A percentile compares a stretch with the other conserved stretches of the same genome.
phyloP scores from a whole-genome alignment of 495 filamentous ascomycete species.

The Cladorrhinum samala region DNA sequence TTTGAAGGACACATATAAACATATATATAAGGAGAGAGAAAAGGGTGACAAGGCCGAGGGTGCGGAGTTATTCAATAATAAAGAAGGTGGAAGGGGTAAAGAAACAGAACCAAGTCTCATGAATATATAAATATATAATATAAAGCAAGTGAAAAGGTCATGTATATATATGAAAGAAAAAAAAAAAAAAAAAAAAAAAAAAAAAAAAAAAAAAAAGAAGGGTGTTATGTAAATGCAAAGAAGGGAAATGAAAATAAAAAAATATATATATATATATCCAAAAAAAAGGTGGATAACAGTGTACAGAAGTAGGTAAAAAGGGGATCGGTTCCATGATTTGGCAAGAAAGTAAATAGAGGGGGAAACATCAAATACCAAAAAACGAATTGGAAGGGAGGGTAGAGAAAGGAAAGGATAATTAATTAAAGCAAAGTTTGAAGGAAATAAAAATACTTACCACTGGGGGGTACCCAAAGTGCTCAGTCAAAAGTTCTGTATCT shows the following conservation, averaged over 20 bases:
- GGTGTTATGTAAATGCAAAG: too few relatives aligned
- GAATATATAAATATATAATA: neutral
- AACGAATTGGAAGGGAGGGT: too few relatives aligned
- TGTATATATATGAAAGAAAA: slow-evolving; percentile 3
- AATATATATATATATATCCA: too few relatives aligned
- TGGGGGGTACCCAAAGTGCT: slow-evolving; percentile 93
- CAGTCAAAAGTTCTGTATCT: slow-evolving; percentile 76
- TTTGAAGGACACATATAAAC: too few relatives aligned
- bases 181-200: neutral
- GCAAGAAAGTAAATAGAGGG: too few relatives aligned
- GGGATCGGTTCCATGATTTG: too few relatives aligned
- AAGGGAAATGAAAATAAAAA: too few relatives aligned
- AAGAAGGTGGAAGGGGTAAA: neutral
- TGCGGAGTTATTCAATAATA: too few relatives aligned
- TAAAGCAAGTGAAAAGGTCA: neutral
- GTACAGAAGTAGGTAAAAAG: too few relatives aligned
- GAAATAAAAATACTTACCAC: slow-evolving; percentile 51
- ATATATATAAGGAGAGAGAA: neutral
- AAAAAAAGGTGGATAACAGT: too few relatives aligned
- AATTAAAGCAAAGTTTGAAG: too few relatives aligned
- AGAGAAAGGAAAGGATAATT: neutral
- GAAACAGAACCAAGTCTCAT: neutral
- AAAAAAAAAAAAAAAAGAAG: slow-evolving; percentile 7
- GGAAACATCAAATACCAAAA: too few relatives aligned
- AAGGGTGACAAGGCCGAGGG: neutral